phyloP scores from a whole-genome alignment of 129 eudicot species.

The Ambrosia trifida region DNA sequence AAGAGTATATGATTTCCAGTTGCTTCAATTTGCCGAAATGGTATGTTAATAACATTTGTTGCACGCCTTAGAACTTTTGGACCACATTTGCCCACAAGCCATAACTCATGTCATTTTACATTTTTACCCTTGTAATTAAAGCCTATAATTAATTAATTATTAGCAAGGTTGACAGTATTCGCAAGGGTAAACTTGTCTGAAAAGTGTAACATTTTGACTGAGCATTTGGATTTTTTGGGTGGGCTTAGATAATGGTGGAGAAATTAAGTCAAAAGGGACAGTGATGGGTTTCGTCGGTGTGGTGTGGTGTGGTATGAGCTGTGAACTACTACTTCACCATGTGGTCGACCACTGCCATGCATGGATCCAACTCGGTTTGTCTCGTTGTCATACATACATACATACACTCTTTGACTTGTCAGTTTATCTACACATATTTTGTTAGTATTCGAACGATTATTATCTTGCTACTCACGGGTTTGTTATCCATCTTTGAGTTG shows the following conservation, averaged over 20 bases:
- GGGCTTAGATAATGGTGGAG: constrained; percentile 9
- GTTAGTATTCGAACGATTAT: too few species aligned
- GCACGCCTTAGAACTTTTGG: neutral
- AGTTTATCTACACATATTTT: neutral
- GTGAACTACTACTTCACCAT: constrained; percentile 24
- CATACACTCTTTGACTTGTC: constrained; percentile 14
- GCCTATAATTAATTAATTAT: neutral
- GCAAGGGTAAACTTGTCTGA: neutral
- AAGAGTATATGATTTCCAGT: too few species aligned
- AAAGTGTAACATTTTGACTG: neutral
- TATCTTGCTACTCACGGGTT: too few species aligned
- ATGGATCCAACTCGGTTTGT: constrained; percentile 22
- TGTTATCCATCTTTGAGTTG: too few species aligned
- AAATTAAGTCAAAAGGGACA: constrained; percentile 22
- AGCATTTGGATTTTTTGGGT: too few species aligned
- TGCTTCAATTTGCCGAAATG: too few species aligned
- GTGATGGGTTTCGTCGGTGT: constrained; percentile 21
- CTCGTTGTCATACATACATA: neutral
- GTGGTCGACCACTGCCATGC: constrained; percentile 21
- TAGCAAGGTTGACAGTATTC: neutral
- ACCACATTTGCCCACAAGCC: neutral
- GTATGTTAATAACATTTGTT: neutral
- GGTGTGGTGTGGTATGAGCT: neutral
- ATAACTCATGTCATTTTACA: neutral
- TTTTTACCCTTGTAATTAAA: neutral